phyloP scores from a whole-genome alignment of 148 eudicot species.

The Nepenthes mirabilis region DNA sequence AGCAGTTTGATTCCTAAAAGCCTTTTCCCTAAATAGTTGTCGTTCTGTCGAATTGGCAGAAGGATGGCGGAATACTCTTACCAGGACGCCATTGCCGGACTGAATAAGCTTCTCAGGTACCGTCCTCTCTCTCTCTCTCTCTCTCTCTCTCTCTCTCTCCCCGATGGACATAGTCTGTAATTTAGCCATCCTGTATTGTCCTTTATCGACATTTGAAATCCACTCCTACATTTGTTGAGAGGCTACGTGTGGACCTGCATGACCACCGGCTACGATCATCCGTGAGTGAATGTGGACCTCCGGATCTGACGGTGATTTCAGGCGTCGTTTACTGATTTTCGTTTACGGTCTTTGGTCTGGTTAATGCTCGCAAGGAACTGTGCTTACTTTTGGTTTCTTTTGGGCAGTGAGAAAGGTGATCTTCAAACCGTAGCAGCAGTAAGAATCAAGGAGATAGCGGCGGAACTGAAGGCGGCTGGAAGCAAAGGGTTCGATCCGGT shows the following conservation, averaged over 20 bases:
- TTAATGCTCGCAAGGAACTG: background rate
- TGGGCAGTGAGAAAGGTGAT: slow-evolving; percentile 41
- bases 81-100: slow-evolving; percentile 63
- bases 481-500: slow-evolving; percentile 29
- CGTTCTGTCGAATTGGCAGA: slow-evolving; percentile 12
- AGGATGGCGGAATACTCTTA: slow-evolving; percentile 30
- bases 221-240: too few species aligned
- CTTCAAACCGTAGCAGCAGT: slow-evolving; percentile 44
- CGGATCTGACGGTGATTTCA: too few species aligned
- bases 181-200: background rate
- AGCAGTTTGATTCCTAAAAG: too few species aligned
- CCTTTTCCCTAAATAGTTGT: background rate
- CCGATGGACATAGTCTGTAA: background rate
- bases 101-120: slow-evolving; percentile 61
- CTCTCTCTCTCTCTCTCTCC: background rate
- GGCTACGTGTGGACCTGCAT: too few species aligned
- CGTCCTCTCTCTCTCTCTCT: background rate
- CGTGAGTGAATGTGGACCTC: too few species aligned
- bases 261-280: too few species aligned
- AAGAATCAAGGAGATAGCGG: slow-evolving; percentile 55
- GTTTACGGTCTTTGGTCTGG: too few species aligned
- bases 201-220: background rate
- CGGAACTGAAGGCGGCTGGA: slow-evolving; percentile 33
- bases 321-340: too few species aligned
- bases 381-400: background rate